Evolutionary conservation across 306 rosid genomes (phyloP).

Genomic region (Gleditsia sinensis): DNA sequence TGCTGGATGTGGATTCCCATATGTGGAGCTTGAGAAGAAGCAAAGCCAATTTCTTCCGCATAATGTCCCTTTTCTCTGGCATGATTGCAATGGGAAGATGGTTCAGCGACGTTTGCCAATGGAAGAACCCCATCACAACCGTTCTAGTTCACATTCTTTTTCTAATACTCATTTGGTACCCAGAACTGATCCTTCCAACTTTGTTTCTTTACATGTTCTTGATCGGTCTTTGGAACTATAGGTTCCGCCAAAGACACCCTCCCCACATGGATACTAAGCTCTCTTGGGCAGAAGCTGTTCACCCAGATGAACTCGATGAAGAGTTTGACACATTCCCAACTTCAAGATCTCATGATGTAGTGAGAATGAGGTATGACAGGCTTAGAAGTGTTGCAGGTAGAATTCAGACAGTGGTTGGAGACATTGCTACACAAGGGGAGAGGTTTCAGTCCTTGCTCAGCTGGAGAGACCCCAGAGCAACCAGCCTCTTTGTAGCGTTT

Average conservation of each 20-base stretch:
- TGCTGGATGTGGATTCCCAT: constrained; percentile 92
- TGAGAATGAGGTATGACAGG: constrained; percentile 88
- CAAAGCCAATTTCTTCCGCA: constrained; percentile 91
- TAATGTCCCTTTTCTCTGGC: constrained; percentile 79
- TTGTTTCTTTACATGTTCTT: constrained; percentile 89
- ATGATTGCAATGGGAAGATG: constrained; percentile 64
- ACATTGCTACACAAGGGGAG: constrained; percentile 97
- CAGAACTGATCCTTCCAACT: constrained; percentile 91
- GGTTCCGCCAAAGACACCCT: constrained; percentile 71
- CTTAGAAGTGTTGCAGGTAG: constrained; percentile 91
- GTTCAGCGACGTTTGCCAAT: constrained; percentile 76
- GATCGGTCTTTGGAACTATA: constrained; percentile 91
- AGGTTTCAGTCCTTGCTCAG: constrained; percentile 79
- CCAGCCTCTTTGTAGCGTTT: constrained; percentile 69
- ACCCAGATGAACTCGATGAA: constrained; percentile 89
- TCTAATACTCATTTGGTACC: constrained; percentile 78
- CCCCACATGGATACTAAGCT: constrained; percentile 88
- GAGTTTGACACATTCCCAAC: constrained; percentile 95
- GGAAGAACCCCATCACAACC: constrained; percentile 84
- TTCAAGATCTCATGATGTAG: constrained; percentile 62
- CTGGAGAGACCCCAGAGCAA: constrained; percentile 96
- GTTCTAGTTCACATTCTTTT: constrained; percentile 76
- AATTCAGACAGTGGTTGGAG: constrained; percentile 91
- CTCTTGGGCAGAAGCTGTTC: constrained; percentile 87
- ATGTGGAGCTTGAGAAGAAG: constrained; percentile 99